Percentiles rank a stretch among this genome's conserved stretches.
phyloP scores from a whole-genome alignment of 305 asterid species.

The Petunia hybrid region DNA sequence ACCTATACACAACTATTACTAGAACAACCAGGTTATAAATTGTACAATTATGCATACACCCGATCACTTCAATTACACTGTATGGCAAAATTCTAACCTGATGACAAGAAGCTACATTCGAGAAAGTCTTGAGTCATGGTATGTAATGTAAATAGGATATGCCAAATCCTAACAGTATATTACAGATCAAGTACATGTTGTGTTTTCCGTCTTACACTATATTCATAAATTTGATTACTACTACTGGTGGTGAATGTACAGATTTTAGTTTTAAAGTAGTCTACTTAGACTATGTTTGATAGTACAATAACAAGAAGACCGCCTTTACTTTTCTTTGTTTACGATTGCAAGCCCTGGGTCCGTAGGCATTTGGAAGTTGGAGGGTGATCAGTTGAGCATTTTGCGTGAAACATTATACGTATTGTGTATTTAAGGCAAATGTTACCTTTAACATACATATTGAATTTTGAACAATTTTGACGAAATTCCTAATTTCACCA shows the following conservation, averaged over 20 bases:
- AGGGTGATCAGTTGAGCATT: no score
- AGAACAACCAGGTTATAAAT: neutral
- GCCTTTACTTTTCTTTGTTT: no score
- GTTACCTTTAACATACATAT: no score
- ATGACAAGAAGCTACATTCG: neutral
- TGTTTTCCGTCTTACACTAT: neutral
- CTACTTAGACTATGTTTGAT: neutral
- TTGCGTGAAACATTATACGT: no score
- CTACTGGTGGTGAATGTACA: neutral
- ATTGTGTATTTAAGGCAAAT: no score
- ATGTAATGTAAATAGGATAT: neutral
- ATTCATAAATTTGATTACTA: neutral
- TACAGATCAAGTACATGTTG: neutral
- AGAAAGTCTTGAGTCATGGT: neutral
- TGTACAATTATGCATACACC: slow-evolving; percentile 22
- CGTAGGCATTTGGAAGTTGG: no score
- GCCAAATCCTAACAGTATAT: neutral
- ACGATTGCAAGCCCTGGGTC: neutral
- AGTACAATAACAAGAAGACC: no score
- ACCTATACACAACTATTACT: neutral
- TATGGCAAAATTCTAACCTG: neutral
- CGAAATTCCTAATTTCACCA: no score
- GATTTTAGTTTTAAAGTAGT: neutral
- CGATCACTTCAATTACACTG: neutral
- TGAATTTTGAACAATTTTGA: no score